These are phyloP conservation scores for Gracilaria vermiculophylla DNA, from an alignment of 23 red algal genomes.

Conservation along the genomic window DNA sequence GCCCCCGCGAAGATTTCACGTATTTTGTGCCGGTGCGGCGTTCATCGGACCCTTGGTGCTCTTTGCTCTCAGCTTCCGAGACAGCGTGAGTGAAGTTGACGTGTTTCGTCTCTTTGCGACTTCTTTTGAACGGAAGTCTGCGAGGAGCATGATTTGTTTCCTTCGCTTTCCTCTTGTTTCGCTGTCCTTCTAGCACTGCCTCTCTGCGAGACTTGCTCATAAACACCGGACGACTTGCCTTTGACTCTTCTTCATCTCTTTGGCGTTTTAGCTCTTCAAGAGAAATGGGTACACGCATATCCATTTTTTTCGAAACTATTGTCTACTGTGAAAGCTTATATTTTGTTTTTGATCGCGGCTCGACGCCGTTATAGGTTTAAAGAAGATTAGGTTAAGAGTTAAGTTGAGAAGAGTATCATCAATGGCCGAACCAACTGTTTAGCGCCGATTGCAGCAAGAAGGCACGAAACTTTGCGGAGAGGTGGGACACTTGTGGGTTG, in stretches of 20 bases:
- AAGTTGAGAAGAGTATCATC: neutral
- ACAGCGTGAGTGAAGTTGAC: neutral
- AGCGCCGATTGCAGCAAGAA: neutral
- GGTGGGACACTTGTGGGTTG: neutral
- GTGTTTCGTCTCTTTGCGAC: neutral
- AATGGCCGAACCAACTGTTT: too few relatives aligned
- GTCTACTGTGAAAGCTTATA: neutral
- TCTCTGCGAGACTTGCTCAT: conserved; percentile 66
- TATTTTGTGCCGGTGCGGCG: conserved; percentile 12
- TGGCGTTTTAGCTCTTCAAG: conserved; percentile 51
- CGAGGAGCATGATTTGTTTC: neutral
- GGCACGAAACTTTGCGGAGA: neutral
- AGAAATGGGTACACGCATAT: conserved; percentile 43
- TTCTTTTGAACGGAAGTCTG: neutral
- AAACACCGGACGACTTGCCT: conserved; percentile 62
- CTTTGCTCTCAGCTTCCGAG: neutral
- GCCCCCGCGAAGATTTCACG: conserved; percentile 21
- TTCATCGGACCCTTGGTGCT: neutral
- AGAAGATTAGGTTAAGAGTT: neutral
- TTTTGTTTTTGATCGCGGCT: neutral
- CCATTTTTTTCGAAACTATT: neutral
- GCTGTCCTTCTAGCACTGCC: conserved; percentile 12
- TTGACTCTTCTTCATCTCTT: conserved; percentile 30
- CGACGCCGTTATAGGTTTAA: neutral
- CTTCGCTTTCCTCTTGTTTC: neutral